A percentile compares a stretch with the other conserved stretches of the same genome.
phyloP scores from a whole-genome alignment of 2,329 filamentous ascomycete species.

The Neophaeococcomyces aloes region DNA sequence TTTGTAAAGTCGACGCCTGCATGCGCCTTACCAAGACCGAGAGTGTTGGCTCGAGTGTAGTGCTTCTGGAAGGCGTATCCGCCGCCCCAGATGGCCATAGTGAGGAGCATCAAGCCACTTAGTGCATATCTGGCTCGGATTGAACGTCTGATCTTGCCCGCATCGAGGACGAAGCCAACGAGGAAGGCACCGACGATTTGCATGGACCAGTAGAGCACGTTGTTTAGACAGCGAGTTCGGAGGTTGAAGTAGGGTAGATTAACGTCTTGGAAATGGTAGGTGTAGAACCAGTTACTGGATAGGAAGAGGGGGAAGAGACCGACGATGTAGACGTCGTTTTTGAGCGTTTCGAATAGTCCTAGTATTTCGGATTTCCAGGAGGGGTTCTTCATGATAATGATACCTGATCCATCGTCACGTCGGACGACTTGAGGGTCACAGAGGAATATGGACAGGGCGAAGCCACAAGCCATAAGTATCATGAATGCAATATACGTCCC shows the following conservation, averaged over 20 bases:
- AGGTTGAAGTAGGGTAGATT: constrained; percentile 62
- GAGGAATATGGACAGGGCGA: constrained; percentile 52
- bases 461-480: constrained; percentile 66
- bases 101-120: constrained; percentile 53
- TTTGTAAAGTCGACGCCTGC: constrained; percentile 52
- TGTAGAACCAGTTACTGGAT: constrained; percentile 69
- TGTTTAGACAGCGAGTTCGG: constrained; percentile 66
- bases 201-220: constrained; percentile 64
- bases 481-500: constrained; percentile 86
- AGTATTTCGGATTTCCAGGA: constrained; percentile 70
- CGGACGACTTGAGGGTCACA: constrained; percentile 59
- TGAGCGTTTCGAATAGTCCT: constrained; percentile 64
- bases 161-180: constrained; percentile 63
- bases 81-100: constrained; percentile 71
- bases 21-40: constrained; percentile 18
- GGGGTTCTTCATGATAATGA: constrained; percentile 85
- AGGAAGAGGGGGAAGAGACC: constrained; percentile 74
- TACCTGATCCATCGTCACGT: constrained; percentile 64
- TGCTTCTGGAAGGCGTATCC: constrained; percentile 65
- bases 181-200: constrained; percentile 67
- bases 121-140: constrained; percentile 57
- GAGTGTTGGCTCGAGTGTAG: constrained; percentile 40
- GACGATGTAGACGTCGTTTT: constrained; percentile 60
- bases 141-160: constrained; percentile 48
- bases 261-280: constrained; percentile 66